Conservation (phyloP, 2,329 filamentous ascomycete species). For the Exophiala lecanii-corni region DNA sequence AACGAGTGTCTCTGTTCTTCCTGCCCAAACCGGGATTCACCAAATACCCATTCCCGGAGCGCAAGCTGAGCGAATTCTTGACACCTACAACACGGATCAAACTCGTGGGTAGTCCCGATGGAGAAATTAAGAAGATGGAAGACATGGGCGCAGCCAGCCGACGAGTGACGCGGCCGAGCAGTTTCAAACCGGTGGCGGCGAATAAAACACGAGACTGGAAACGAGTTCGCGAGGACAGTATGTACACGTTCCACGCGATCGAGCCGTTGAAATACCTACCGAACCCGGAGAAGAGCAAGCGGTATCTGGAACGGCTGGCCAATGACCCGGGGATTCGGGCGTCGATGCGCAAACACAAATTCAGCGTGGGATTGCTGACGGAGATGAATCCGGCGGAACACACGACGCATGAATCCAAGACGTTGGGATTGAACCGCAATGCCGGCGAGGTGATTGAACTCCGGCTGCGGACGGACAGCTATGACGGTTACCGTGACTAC, state of each 20-base stretch:
- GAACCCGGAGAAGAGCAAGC: conserved; percentile 63
- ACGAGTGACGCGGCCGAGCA: conserved; percentile 30
- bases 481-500: conserved; percentile 92
- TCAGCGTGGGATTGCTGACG: conserved; percentile 78
- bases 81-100: conserved; percentile 43
- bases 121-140: conserved; percentile 41
- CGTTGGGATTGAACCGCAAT: conserved; percentile 83
- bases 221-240: conserved; percentile 50
- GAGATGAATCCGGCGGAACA: conserved; percentile 91
- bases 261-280: conserved; percentile 74
- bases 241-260: conserved; percentile 77
- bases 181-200: conserved; percentile 19
- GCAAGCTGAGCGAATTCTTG: conserved; percentile 32
- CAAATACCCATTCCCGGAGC: conserved; percentile 41
- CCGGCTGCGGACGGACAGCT: conserved; percentile 83
- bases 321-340: conserved; percentile 80
- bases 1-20: conserved; percentile 44
- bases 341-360: conserved; percentile 78
- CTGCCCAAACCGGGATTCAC: conserved; percentile 44
- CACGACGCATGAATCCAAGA: conserved; percentile 76
- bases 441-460: conserved; percentile 85
- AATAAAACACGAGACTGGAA: conserved; percentile 28
- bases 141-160: conserved; percentile 32
- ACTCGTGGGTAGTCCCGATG: conserved; percentile 40
- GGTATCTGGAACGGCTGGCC: conserved; percentile 70